Evolutionary conservation across 2,329 filamentous ascomycete genomes (phyloP), one percentile per base, ranked within the genome.

Genomic region (Neofusicoccum kwambonambiense): DNA sequence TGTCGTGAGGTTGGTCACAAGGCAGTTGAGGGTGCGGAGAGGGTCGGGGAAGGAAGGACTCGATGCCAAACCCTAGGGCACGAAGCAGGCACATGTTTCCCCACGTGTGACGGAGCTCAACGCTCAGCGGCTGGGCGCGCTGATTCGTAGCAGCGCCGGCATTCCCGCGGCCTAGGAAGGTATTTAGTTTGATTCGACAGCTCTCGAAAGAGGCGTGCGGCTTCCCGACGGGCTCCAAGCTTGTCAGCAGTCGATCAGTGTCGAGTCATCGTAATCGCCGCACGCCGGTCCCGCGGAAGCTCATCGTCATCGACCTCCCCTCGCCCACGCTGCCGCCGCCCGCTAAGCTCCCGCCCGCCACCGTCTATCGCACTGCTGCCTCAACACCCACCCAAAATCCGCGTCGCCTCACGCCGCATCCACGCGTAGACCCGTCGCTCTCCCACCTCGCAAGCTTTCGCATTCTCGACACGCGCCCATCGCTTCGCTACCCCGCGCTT

Each of bases 251-350:
- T 27, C 11, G 11, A 8, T 50, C 58, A 50, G 47, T 34, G 58
- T 50, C 19, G 34, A 62, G 17, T 62, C 56, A 60, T 47, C 15
- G 9, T 45, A 37, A 51, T 49, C 34, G 13, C 13, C 45, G 27
- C 27, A 31, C 27, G 17, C 58, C 58, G 45, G 58, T 50, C 44
- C 58, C 58, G 58, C 58, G 44, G 44, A 45, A 37, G 31, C 44
- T 50, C 58, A 50, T 51, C 58, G 58, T 62, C 58, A 62, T 62
- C 45, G 58, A 62, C 58, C 31, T 34, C 44, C 58, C 58, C 58
- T 49, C 58, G 58, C 44, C 58, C 58, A 62, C 58, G 47, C 19
- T 17, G n/a, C 45, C n/a, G 44, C 44, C 42, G 54, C 54, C 51
- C 54, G 54, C 54, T 58, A 47, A 58, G 54, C 54, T 58, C 54